phyloP scores from a whole-genome alignment of 805 yeast species.

The Yamadazyma laniorum region DNA sequence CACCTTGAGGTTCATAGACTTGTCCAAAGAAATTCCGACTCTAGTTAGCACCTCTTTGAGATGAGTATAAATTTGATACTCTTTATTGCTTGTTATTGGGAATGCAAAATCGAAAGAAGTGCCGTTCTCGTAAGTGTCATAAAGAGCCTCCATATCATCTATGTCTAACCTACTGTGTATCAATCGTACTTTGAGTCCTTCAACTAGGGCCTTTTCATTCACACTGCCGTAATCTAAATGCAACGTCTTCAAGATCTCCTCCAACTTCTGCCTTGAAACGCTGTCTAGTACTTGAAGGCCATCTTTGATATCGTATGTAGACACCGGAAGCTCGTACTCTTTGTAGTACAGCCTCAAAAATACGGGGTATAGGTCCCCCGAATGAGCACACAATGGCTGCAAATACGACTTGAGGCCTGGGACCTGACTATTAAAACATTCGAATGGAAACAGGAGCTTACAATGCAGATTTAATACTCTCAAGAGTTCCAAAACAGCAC shows the following conservation, averaged over 20 bases:
- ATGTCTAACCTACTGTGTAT: background rate
- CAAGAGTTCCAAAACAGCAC: background rate
- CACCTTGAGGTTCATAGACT: constrained; percentile 10
- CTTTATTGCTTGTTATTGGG: background rate
- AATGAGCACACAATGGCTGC: constrained; percentile 2
- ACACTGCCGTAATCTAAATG: background rate
- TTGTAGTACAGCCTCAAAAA: constrained; percentile 1
- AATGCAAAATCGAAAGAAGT: constrained; percentile 6
- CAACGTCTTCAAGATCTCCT: background rate
- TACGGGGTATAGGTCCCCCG: constrained; percentile 2
- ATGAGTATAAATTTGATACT: constrained; percentile 14
- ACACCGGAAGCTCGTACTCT: background rate
- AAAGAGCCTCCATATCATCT: background rate
- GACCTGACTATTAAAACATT: constrained; percentile 2
- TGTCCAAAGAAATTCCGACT: constrained; percentile 16
- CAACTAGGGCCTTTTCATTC: background rate
- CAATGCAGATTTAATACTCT: background rate
- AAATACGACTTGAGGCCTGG: constrained; percentile 4
- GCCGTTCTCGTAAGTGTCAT: constrained; percentile 9
- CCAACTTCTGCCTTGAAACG: background rate
- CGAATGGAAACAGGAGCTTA: background rate
- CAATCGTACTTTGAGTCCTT: constrained; percentile 3
- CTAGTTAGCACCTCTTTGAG: constrained; percentile 19
- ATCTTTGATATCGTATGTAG: constrained; percentile 4
- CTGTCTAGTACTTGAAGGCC: background rate